Percentiles rank a stretch among this genome's conserved stretches.
phyloP scores from a whole-genome alignment of 352 stramenopile species.

The Globisporangium irregulare region DNA sequence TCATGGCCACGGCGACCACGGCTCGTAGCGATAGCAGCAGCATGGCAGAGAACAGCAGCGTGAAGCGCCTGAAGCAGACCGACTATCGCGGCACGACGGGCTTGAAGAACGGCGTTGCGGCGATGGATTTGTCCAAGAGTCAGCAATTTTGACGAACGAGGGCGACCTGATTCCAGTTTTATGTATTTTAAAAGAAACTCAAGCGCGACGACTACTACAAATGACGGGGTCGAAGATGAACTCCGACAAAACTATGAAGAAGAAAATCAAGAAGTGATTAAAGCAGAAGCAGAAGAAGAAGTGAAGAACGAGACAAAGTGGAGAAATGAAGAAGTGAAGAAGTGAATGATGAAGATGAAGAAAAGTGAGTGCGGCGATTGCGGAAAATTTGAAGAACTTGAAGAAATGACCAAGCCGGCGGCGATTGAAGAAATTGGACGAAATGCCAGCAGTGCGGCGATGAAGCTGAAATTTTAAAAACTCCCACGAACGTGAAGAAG shows the following conservation, averaged over 20 bases:
- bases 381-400: not conserved
- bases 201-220: constrained; percentile 2
- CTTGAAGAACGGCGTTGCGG: constrained; percentile 16
- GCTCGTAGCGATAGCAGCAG: not conserved
- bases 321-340: constrained; percentile 20
- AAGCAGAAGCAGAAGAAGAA: constrained; percentile 18
- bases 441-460: not conserved
- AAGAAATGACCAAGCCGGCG: not conserved
- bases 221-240: constrained; percentile 8
- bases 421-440: not conserved
- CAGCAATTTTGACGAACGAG: constrained; percentile 9
- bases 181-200: constrained; percentile 22
- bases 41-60: constrained; percentile 1
- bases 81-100: constrained; percentile 6
- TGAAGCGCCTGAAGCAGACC: constrained; percentile 13
- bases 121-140: constrained; percentile 18
- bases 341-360: constrained; percentile 24
- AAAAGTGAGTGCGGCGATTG: not conserved
- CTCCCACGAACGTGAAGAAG: not conserved
- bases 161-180: constrained; percentile 7
- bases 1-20: not conserved
- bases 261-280: constrained; percentile 9
- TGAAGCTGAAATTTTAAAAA: not conserved
- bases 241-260: constrained; percentile 3
- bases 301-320: constrained; percentile 25